phyloP scores from a whole-genome alignment of 2,329 filamentous ascomycete genomes.

The Neospermospora avenae region DNA sequence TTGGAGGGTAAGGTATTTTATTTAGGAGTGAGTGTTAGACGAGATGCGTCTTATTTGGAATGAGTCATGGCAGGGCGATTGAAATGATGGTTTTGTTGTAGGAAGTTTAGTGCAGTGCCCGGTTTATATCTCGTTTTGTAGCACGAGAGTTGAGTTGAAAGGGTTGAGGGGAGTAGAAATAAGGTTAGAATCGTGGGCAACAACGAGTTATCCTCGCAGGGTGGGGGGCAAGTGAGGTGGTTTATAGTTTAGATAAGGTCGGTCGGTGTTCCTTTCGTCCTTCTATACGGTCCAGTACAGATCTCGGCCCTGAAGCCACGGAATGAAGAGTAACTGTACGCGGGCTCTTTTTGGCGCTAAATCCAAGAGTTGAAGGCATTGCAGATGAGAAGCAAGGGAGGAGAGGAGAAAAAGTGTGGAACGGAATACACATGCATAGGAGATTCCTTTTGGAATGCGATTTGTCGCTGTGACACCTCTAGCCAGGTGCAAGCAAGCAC shows the following conservation, averaged over 20 bases:
- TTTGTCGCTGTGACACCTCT: neutral
- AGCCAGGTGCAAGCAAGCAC: neutral
- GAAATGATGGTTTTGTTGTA: too few relatives aligned
- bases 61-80: neutral
- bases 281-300: too few relatives aligned
- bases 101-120: neutral
- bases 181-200: neutral
- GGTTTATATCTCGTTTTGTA: neutral
- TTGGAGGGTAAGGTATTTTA: neutral
- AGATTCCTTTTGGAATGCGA: constrained; percentile 5
- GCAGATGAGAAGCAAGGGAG: neutral
- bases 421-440: constrained; percentile 3
- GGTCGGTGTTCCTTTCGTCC: too few relatives aligned
- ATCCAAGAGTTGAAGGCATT: neutral
- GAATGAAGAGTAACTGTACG: neutral
- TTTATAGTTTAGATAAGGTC: too few relatives aligned
- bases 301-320: neutral
- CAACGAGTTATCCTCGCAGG: neutral
- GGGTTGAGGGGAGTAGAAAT: neutral
- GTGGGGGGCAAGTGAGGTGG: neutral
- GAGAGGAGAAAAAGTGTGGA: neutral
- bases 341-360: neutral
- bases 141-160: neutral
- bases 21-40: neutral
- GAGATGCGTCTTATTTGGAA: neutral